Evolutionary conservation across 139 green algal species (phyloP).

Genomic region (Chlorella sp.): DNA sequence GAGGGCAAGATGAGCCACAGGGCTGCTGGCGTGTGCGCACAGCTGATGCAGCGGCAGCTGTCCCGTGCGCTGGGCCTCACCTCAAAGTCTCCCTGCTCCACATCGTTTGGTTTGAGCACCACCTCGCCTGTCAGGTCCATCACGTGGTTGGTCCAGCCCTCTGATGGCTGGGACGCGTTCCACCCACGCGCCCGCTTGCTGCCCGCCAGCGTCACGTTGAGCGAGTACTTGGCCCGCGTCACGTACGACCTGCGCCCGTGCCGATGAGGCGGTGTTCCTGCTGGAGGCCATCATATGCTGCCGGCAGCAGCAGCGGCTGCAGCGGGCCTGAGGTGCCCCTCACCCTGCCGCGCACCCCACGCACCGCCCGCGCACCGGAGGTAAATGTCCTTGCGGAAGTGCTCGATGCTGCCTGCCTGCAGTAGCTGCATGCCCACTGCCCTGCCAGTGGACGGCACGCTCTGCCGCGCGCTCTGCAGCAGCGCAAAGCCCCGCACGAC

Average conservation of each 20-base stretch:
- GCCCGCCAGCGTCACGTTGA: neutral
- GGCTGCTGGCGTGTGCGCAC: too few species aligned
- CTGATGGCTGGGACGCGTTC: neutral
- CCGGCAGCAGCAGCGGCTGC: too few species aligned
- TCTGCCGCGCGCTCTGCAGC: neutral
- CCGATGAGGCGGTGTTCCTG: too few species aligned
- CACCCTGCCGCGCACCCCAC: too few species aligned
- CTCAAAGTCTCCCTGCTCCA: neutral
- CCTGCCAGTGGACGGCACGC: neutral
- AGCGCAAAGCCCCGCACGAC: neutral
- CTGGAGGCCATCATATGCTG: too few species aligned
- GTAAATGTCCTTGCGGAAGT: neutral
- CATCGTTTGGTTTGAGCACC: neutral
- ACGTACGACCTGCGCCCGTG: neutral
- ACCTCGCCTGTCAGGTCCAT: neutral
- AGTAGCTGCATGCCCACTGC: neutral
- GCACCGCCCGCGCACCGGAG: neutral
- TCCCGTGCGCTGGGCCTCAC: neutral
- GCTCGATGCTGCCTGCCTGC: neutral
- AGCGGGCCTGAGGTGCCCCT: too few species aligned
- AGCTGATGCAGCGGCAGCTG: too few species aligned
- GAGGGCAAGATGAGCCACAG: too few species aligned
- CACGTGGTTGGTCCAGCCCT: neutral
- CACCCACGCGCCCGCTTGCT: neutral
- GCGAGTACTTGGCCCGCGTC: neutral